phyloP scores from a whole-genome alignment of 129 eudicot genomes.

The Solidago caesia region DNA sequence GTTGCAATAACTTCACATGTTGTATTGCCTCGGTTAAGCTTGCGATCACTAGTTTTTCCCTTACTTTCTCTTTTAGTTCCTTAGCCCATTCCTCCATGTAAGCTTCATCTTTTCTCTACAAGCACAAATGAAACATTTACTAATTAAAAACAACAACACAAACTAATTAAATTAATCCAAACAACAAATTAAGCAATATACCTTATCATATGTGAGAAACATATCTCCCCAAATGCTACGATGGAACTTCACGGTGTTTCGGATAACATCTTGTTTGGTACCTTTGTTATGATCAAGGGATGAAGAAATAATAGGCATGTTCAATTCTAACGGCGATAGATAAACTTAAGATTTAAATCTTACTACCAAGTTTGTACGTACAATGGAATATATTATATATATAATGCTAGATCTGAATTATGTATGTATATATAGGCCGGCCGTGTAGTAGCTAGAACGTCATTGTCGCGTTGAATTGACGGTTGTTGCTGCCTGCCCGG shows the following conservation, averaged over 20 bases:
- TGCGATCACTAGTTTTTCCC: not conserved
- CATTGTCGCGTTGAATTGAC: no score
- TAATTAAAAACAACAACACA: not conserved
- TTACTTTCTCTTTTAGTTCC: conserved; percentile 32
- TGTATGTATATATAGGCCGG: no score
- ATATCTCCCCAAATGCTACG: conserved; percentile 55
- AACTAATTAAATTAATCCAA: no score
- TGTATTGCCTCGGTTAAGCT: not conserved
- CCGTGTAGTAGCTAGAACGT: no score
- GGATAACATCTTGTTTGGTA: conserved; percentile 12
- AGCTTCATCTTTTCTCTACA: conserved; percentile 10
- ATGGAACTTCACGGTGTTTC: conserved; percentile 42
- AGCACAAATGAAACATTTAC: not conserved
- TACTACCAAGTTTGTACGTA: no score
- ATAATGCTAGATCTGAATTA: no score
- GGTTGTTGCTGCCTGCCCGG: no score
- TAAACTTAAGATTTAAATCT: no score
- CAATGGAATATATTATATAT: no score
- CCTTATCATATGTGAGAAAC: conserved; percentile 33
- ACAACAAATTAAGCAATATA: no score
- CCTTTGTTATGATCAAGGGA: conserved; percentile 5
- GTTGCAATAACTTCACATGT: conserved; percentile 21
- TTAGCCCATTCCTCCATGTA: conserved; percentile 22
- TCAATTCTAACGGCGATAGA: not conserved
- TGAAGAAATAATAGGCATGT: conserved; percentile 6